Evolutionary conservation across 1,139 yeast species (phyloP), one percentile per base, ranked within the genome.

Genomic region (Sugiyamaella neomexicana): DNA sequence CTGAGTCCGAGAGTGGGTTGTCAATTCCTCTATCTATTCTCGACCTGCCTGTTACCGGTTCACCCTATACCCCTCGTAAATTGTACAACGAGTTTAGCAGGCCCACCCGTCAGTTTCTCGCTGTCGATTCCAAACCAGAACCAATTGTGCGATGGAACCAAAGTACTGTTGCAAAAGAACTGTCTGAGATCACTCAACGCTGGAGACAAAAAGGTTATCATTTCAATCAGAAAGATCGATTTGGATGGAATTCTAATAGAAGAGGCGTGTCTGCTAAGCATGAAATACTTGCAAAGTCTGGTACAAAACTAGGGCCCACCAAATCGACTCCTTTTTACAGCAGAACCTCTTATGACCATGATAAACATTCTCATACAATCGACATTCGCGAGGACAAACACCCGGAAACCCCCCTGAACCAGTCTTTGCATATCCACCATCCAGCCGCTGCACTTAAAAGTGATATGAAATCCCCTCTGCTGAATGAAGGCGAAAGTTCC

Each of bases 81-180:
- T 59, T 61, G 15, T 60, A 53, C 55, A 65, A 62, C 53, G 60
- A 59, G 46, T 46, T 68, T n/a, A 55, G 60, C 3, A 60, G 67
- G n/a, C 68, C 70, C 2, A 64, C 64, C 5, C 60, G 71, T 2
- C 69, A 66, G 47, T 68, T 67, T 46, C 53, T 62, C 17, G 55
- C 53, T 13, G 53, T 57, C 1, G 63, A 59, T 12, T 48, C 57
- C 23, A 55, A 58, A 23, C 67, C 66, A 4, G 66, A 64, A 34
- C 58, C 65, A 1, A 43, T 62, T 13, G 58, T 62, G 31, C 46
- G 62, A 23, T 63, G 65, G 65, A 46, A 54, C 5, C 56, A 55
- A 7, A 60, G 64, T 37, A 59, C 59, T 4, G 57, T 62, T 8
- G 53, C 56, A n/a, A 49, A 54, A n/a, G 63, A 63, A 44, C 50